Evolutionary conservation across 805 yeast species (phyloP).

Genomic region (Starmerella tilneyi): DNA sequence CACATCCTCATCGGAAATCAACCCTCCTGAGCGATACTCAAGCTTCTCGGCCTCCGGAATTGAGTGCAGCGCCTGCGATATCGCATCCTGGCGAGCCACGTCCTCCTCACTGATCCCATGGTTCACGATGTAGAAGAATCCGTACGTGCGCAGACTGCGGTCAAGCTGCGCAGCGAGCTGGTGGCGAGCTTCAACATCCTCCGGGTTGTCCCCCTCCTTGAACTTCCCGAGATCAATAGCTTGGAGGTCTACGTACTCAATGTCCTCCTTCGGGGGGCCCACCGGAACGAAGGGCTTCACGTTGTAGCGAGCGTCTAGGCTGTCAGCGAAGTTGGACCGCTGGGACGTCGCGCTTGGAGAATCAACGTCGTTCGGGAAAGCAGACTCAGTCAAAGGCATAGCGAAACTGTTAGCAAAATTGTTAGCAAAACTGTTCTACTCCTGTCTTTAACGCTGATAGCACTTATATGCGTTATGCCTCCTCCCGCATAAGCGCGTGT

Average conservation of each 20-base stretch:
- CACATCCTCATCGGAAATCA: conserved; percentile 29
- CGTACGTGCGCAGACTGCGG: conserved; percentile 35
- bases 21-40: conserved; percentile 36
- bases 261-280: conserved; percentile 17
- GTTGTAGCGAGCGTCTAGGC: too few species aligned
- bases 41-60: conserved; percentile 36
- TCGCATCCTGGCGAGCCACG: conserved; percentile 33
- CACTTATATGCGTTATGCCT: too few species aligned
- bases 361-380: too few species aligned
- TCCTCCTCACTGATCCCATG: conserved; percentile 35
- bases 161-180: conserved; percentile 35
- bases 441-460: too few species aligned
- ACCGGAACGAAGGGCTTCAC: too few species aligned
- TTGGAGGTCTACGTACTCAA: conserved; percentile 14
- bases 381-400: too few species aligned
- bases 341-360: too few species aligned
- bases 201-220: conserved; percentile 31
- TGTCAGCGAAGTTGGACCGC: too few species aligned
- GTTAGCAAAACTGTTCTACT: too few species aligned
- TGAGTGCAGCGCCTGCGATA: conserved; percentile 37
- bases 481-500: too few species aligned
- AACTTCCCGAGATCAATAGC: conserved; percentile 34
- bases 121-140: conserved; percentile 37
- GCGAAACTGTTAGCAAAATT: too few species aligned
- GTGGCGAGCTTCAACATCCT: conserved; percentile 30